These are phyloP conservation scores for Dactylellina drechsleri DNA, from an alignment of 2,329 filamentous ascomycete genomes.

Conservation along the genomic window DNA sequence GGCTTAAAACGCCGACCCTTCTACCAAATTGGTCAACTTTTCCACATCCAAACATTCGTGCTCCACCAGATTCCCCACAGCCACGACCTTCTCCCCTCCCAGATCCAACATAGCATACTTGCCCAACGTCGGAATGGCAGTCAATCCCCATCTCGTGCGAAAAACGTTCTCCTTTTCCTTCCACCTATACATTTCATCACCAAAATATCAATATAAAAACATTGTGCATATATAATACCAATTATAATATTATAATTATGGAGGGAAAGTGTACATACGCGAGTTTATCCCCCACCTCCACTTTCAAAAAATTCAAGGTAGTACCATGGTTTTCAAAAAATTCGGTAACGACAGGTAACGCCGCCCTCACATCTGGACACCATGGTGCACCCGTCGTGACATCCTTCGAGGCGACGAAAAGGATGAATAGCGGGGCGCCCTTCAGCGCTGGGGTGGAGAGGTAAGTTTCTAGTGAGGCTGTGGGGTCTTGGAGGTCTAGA, in stretches of 20 bases:
- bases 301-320: constrained; percentile 58
- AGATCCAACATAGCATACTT: constrained; percentile 60
- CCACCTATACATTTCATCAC: constrained; percentile 59
- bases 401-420: constrained; percentile 62
- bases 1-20: no score
- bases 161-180: constrained; percentile 59
- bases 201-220: background rate
- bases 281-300: constrained; percentile 61
- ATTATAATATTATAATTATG: background rate
- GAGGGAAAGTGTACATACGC: constrained; percentile 59
- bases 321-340: constrained; percentile 59
- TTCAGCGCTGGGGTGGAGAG: constrained; percentile 10
- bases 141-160: constrained; percentile 61
- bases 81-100: constrained; percentile 60
- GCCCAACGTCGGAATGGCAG: constrained; percentile 61
- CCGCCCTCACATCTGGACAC: constrained; percentile 63
- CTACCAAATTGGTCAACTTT: constrained; percentile 5
- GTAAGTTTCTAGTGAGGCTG: constrained; percentile 16
- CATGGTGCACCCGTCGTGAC: constrained; percentile 61
- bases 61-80: constrained; percentile 36
- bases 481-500: constrained; percentile 13
- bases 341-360: constrained; percentile 60
- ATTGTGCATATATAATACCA: background rate
- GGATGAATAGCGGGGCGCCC: constrained; percentile 59
- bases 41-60: constrained; percentile 26